Evolutionary conservation across 1,284 basidiomycete genomes (phyloP), one percentile per base, ranked within the genome.

Genomic region (Naganishia albida): DNA sequence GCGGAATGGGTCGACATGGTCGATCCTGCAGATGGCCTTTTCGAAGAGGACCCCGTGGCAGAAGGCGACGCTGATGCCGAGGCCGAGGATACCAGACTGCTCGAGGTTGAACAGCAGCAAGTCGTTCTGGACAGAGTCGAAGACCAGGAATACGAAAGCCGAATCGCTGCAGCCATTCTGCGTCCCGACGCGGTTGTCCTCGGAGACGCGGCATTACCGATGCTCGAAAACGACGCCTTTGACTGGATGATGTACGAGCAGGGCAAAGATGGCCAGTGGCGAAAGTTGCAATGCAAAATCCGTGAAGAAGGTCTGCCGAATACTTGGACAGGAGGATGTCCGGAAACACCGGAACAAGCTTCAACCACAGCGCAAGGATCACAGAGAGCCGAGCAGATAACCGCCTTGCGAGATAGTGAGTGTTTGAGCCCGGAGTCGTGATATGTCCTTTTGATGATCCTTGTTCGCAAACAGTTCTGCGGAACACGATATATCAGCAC

Each of bases 191-290:
- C 46, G 16, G 38, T 60, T 34, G 25, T 23, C 13, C 34, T 50
- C 34, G 23, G 12, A 4, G 48, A 50, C 10, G 15, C 34, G 6
- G 57, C 46, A 7, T 50, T 60, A 25, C 57, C 57, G 23, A 39
- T 60, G 38, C 57, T 60, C 13, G 46, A 60, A 20, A 42, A 60
- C 38, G 57, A 60, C 20, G 48, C 39, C 20, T 60, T 60, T 40
- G 57, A 60, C 25, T 60, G 57, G 57, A 48, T 26, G 15, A 60
- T 44, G 42, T 60, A 60, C 23, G 57, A 60, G 23, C 30, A 25
- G 10, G n/a, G 12, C 3, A 42, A 50, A 13, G 25, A 50, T 15
- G 25, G 46, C 43, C 46, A 18, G 25, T 60, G 57, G 57, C 18
- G 38, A 3, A n/a, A 25, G 23, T 13, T 13, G 20, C 57, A 60